phyloP scores from a whole-genome alignment of 352 stramenopile genomes.

The Hyphochytrium catenoides region DNA sequence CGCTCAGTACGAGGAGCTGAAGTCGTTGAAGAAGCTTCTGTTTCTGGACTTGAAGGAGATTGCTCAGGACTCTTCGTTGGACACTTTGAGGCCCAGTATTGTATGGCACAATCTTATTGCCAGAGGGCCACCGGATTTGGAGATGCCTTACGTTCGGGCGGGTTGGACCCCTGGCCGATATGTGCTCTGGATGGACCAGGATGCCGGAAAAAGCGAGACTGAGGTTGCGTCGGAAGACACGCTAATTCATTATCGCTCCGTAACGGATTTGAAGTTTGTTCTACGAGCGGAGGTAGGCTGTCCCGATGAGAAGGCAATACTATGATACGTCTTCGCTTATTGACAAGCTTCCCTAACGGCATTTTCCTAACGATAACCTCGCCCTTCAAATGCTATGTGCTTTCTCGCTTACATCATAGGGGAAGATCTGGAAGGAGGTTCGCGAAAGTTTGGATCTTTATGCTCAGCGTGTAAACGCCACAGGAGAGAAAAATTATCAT shows the following conservation, averaged over 20 bases:
- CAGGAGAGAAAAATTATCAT: slow-evolving; percentile 17
- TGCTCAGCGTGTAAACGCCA: slow-evolving; percentile 33
- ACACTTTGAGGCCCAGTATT: slow-evolving; percentile 53
- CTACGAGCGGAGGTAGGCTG: slow-evolving; percentile 30
- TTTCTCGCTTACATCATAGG: too few relatives aligned
- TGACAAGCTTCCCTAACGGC: too few relatives aligned
- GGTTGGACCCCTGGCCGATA: slow-evolving; percentile 39
- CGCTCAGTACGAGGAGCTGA: slow-evolving; percentile 34
- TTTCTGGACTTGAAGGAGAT: slow-evolving; percentile 36
- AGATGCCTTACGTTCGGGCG: slow-evolving; percentile 45
- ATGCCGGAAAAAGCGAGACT: slow-evolving; percentile 12
- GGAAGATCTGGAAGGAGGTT: slow-evolving; percentile 58
- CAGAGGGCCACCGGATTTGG: slow-evolving; percentile 29
- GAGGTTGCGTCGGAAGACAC: slow-evolving; percentile 17
- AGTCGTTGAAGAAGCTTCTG: slow-evolving; percentile 49
- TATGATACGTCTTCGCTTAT: too few relatives aligned
- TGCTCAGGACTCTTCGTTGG: slow-evolving; percentile 32
- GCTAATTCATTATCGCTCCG: slow-evolving; percentile 29
- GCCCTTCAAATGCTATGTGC: too few relatives aligned
- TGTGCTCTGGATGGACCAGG: slow-evolving; percentile 43
- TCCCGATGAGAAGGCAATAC: too few relatives aligned
- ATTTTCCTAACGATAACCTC: too few relatives aligned
- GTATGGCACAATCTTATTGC: slow-evolving; percentile 57
- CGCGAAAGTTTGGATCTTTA: slow-evolving; percentile 43
- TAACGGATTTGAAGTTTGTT: slow-evolving; percentile 24